These are phyloP conservation scores for Neurospora intermedia DNA, from an alignment of 495 filamentous ascomycete species.

Conservation along the genomic window DNA sequence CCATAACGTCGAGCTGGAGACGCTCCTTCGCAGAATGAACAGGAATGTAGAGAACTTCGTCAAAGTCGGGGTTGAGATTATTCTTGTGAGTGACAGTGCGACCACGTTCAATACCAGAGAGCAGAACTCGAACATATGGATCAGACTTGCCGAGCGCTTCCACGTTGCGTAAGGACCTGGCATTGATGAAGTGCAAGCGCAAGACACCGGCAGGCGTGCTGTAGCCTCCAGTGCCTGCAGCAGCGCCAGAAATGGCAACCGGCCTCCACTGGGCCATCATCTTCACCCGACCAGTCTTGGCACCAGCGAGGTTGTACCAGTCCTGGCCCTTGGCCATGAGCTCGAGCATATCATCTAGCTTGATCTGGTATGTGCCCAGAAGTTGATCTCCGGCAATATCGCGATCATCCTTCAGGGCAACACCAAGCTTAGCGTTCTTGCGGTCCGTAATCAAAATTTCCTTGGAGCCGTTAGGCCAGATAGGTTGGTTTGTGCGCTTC, in stretches of 20 bases:
- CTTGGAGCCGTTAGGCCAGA: constrained; percentile 83
- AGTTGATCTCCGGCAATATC: constrained; percentile 75
- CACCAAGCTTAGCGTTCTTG: constrained; percentile 75
- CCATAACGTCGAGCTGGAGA: constrained; percentile 88
- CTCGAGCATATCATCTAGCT: constrained; percentile 83
- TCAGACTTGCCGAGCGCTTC: constrained; percentile 96
- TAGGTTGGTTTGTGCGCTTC: constrained; percentile 92
- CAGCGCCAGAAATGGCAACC: constrained; percentile 64
- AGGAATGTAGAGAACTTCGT: constrained; percentile 90
- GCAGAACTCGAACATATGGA: constrained; percentile 77
- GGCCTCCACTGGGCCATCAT: constrained; percentile 91
- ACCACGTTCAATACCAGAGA: constrained; percentile 81
- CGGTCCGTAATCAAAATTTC: constrained; percentile 90
- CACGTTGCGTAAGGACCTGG: constrained; percentile 73
- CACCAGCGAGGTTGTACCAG: constrained; percentile 84
- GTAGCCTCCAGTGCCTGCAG: constrained; percentile 76
- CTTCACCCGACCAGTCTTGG: constrained; percentile 76
- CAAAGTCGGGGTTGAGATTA: constrained; percentile 90
- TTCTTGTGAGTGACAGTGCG: constrained; percentile 93
- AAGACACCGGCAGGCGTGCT: constrained; percentile 88
- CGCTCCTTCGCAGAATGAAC: constrained; percentile 81
- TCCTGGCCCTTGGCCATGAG: constrained; percentile 87
- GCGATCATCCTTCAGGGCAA: constrained; percentile 90
- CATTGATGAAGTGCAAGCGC: constrained; percentile 83
- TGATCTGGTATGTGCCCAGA: constrained; percentile 86